Evolutionary conservation across 2,329 filamentous ascomycete genomes (phyloP), one percentile per base, ranked within the genome.

Genomic region (Colletotrichum truncatum): DNA sequence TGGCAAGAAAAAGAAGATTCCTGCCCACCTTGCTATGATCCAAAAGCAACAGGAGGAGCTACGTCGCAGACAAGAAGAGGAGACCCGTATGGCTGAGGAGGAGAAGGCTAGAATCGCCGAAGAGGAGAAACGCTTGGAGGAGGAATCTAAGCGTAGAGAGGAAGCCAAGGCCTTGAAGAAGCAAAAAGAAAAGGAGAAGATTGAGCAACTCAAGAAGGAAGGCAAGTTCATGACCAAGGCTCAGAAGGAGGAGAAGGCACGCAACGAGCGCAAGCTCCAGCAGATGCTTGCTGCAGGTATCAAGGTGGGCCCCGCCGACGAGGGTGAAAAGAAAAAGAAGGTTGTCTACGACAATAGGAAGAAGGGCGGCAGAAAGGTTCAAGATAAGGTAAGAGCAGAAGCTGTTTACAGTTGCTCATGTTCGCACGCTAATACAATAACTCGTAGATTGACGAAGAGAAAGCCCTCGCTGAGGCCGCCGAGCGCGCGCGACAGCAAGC

Each of bases 151-250:
- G 80, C 85, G 84, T 63, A 89, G 83, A 69, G 91, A 93, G 72
- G 93, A 95, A 74, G 88, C 89, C 54, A 93, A 88, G 78, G 89
- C 89, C 2, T 80, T 89, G 43, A 95, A 92, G 85, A 96, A 95
- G 84, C 92, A 93, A 73, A 93, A 88, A 75, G 93, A 97, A 73
- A 95, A 92, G 83, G 91, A 94, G 77, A 93, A 87, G 78, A 90
- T 95, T 66, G 93, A 96, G 75, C 91, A 95, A 80, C 87, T 93
- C 61, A 96, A 95, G 86, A 93, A 92, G 77, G 92, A 94, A 76
- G 93, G 93, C 76, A 95, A 93, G 74, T 95, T 91, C 79, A 81
- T 95, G 73, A 95, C 93, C 70, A 94, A 95, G 80, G 92, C 93
- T 12, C 92, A 97, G 76, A 92, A 90, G 74, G 92, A 94, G 72